These are phyloP conservation scores for Astrocystis sublimbata DNA, from an alignment of 495 filamentous ascomycete genomes.

Conservation along the genomic window DNA sequence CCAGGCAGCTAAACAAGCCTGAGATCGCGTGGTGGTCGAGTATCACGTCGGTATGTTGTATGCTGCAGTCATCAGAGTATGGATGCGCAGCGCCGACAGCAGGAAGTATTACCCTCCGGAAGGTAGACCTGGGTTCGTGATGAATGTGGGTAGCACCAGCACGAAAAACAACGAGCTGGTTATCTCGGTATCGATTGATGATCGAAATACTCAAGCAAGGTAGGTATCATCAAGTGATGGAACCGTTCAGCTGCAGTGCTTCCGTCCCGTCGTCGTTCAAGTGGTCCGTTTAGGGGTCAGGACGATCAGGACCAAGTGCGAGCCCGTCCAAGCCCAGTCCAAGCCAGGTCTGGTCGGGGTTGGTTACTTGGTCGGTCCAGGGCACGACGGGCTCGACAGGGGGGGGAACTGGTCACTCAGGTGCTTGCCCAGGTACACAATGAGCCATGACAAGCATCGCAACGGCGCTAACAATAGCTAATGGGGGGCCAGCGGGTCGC, in stretches of 20 bases:
- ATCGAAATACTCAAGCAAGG: not conserved
- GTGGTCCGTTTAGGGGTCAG: slow-evolving; percentile 11
- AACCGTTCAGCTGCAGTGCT: slow-evolving; percentile 5
- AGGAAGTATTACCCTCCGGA: not conserved
- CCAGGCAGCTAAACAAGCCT: slow-evolving; percentile 5
- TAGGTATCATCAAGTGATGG: slow-evolving; percentile 1
- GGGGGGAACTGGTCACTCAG: no score
- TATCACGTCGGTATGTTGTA: not conserved
- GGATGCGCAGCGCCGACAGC: not conserved
- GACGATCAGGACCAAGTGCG: not conserved
- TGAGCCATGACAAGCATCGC: slow-evolving; percentile 3
- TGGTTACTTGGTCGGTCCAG: not conserved
- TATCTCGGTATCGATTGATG: slow-evolving; percentile 1
- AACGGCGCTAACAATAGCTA: no score
- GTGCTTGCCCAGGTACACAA: no score
- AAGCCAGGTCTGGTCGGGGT: not conserved
- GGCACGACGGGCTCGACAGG: no score
- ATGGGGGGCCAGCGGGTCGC: not conserved
- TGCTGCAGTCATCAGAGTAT: not conserved
- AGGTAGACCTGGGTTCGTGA: not conserved
- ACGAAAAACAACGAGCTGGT: not conserved
- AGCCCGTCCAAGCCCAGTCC: not conserved
- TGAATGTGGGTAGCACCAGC: not conserved
- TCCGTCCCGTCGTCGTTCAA: no score
- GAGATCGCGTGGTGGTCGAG: not conserved